Base-by-base conservation (phyloP, 306 rosid genomes). In the Oemleria cerasiformis region DNA sequence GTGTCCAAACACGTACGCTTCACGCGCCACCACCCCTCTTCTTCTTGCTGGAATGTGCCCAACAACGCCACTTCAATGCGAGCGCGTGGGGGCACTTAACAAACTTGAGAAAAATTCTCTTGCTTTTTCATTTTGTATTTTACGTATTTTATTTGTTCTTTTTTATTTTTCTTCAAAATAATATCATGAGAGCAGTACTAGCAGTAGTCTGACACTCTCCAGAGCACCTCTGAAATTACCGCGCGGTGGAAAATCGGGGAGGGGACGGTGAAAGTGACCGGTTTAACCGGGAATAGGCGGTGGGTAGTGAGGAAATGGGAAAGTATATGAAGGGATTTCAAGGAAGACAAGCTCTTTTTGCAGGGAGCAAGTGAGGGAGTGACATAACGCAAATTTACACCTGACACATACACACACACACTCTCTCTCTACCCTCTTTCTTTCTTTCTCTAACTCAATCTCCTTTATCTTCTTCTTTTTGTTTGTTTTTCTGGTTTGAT, bases 201-300 rank as follows among this genome's bases (percentile, higher is more conserved):
- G 21, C n/a, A 67, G 60, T 50, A 67, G 54, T 56, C 66, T 70
- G 65, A 55, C 74, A 70, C 38, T 41, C 0, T 30, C 56, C 80
- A 55, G 1, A 21, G 2, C 19, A 17, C 3, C 48, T 57, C 62
- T 15, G 54, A 55, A 16, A 7, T 43, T 64, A 82, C 77, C 63
- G 73, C 72, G 63, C 77, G 9, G 75, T 62, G 8, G 51, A 61
- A 41, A 43, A 39, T 23, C 5, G 15, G 25, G 1, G 36, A 14
- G 36, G 21, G 30, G 4, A 51, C 9, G 77, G 73, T 79, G 43
- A 73, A 66, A 73, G 8, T 78, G 49, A 82, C 84, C 74, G 68
- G 71, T 34, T 64, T 16, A 39, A 85, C 90, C 86, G 88, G 92
- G 36, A 23, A 60, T 36, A 76, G 83, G 85, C 86, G 87, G 95